Base-by-base conservation (phyloP, 495 filamentous ascomycete genomes). In the Xylaria palmicola region DNA sequence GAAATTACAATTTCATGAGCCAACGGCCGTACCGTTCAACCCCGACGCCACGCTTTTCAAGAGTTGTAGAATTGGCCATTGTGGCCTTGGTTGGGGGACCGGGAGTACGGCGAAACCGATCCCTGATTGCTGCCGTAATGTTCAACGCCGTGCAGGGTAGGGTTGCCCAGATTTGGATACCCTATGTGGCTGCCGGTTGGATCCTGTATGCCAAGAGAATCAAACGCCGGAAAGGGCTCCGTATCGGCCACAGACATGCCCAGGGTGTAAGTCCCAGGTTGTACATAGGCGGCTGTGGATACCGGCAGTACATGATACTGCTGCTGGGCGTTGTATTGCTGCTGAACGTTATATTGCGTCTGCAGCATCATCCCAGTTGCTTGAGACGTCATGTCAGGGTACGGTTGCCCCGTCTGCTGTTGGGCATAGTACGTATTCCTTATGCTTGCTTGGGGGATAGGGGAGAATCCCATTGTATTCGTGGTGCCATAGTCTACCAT, bases 51-150 rank as follows among this genome's bases (percentile, higher is more conserved):
- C 1, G 27, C 20, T 32, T 52, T 58, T 68, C 56, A 69, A 45
- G 66, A 53, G 6, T 65, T 59, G 60, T 75, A 80, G 45, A 77
- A 80, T n/a, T 49, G 59, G 7, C 68, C 67, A 24, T 36, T 45
- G 15, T 72, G 70, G 32, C 67, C 67, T 63, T 68, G 74, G 41
- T 75, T 69, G n/a, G 77, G 76, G 27, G 76, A 79, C 30, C 71
- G 77, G 9, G 58, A 59, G 59, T 71, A 81, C 2, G 76, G 75
- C 51, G 78, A 79, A 7, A 71, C 68, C 13, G 77, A 77, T n/a
- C 74, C 74, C 22, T 71, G 75, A 41, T 75, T 70, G 24, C 67
- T 73, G 29, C 55, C 60, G 43, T 71, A 81, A 22, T 72, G 75
- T 37, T 74, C 69, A 29, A 61, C 53, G 10, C 64, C 51, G 37